Base-by-base conservation (phyloP, 2,329 filamentous ascomycete species). In the Epichloe coenophiala region DNA sequence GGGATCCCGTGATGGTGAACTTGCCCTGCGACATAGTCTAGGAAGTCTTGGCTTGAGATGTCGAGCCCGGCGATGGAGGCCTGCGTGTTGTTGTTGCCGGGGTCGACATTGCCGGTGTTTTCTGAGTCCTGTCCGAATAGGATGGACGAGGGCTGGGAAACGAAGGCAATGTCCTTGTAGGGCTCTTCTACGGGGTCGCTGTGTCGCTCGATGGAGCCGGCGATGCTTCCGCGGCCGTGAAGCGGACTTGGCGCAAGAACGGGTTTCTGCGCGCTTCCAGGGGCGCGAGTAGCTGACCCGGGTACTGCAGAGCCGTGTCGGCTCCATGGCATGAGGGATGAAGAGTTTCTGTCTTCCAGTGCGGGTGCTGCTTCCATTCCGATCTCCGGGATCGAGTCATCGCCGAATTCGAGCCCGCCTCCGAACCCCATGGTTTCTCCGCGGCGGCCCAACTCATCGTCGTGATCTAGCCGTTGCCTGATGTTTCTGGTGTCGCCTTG, bases 311-410 rank as follows among this genome's bases (percentile, higher is more conserved):
- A 78, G 3, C 66, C 68, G 11, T 60, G 55, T 3, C 71, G 72
- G 54, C 74, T 76, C 76, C 76, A 78, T 4, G 76, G 76, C 60
- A 73, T 66, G 51, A 75, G 63, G 15, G 71, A 72, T 2, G 72
- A 75, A 1, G 73, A 75, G 44, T 77, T 76, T 49, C 83, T 77
- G 52, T 94, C 85, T 4, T 80, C 78, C 49, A 93, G 74, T 7
- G 78, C 76, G 1, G 78, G 74, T 1, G 73, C 77, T 1, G 78
- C 84, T 41, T 86, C 79, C 65, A 87, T 80, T 19, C 83, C 86
- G 23, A 87, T 65, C 63, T 94, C 88, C 19, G 84, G 66, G 45
- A 69, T 63, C 0, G 65, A 63, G 17, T 73, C 66, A 19, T 71
- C 63, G n/a, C 65, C 66, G 6, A 69, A 57, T 2, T 65, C 59